phyloP scores from a whole-genome alignment of 2,329 filamentous ascomycete species.

The Hymenoscyphus scutula region DNA sequence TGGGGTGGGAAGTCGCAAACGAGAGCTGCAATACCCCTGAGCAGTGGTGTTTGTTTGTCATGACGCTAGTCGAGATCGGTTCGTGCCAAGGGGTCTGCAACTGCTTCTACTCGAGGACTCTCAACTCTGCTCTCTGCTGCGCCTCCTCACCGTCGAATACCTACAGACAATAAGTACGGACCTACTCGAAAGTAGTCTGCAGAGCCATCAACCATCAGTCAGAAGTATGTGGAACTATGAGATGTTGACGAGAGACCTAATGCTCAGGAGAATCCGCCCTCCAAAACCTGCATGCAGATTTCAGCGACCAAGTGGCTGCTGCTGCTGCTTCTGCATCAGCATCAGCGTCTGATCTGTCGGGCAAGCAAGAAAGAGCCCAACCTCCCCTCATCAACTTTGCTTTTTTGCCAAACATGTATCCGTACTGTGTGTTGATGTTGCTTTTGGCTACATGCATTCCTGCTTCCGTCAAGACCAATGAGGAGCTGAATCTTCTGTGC shows the following conservation, averaged over 20 bases:
- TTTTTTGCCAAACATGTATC: conserved; percentile 4
- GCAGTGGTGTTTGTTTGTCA: not conserved
- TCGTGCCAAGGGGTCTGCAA: not conserved
- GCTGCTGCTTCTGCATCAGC: no score
- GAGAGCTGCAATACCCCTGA: not conserved
- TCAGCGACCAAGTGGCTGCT: conserved; percentile 13
- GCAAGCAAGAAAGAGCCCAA: conserved; percentile 9
- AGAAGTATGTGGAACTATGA: not conserved
- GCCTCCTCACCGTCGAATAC: no score
- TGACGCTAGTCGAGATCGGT: not conserved
- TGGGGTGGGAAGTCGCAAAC: not conserved
- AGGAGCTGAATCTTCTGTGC: not conserved
- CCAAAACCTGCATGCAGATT: not conserved
- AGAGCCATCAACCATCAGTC: not conserved
- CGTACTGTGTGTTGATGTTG: no score
- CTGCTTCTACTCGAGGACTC: no score
- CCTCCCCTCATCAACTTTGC: conserved; percentile 8
- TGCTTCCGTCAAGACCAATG: not conserved
- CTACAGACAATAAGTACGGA: no score
- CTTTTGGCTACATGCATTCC: not conserved
- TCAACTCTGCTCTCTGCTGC: not conserved
- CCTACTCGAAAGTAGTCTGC: no score
- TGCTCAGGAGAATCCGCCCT: not conserved
- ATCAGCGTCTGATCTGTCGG: no score
- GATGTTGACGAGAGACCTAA: not conserved